Percentiles rank a stretch among this genome's conserved stretches.
Conservation (phyloP, 306 rosid genomes). For the Citrullus amarus region DNA sequence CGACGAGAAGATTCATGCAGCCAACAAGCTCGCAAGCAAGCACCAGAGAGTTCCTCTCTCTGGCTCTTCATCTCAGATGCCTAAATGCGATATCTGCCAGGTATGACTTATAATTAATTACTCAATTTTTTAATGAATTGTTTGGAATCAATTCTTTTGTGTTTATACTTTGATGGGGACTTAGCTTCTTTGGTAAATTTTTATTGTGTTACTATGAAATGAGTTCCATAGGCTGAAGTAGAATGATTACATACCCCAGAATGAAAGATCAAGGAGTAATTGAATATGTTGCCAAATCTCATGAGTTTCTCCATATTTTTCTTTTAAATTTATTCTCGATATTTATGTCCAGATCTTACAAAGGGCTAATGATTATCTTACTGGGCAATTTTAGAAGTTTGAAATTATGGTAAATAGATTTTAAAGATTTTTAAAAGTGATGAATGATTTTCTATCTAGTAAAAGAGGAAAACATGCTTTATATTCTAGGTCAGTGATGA, state of each 20-base stretch:
- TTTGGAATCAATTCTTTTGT: background rate
- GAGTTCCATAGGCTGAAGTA: background rate
- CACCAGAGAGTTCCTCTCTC: slow-evolving; percentile 83
- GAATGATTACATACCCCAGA: background rate
- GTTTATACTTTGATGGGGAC: background rate
- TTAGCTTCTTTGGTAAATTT: background rate
- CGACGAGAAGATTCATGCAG: slow-evolving; percentile 86
- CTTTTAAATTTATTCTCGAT: background rate
- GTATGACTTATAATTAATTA: slow-evolving; percentile 13
- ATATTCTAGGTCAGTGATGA: background rate
- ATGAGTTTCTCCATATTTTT: background rate
- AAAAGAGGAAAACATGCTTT: background rate
- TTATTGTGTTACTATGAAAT: background rate
- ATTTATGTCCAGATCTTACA: background rate
- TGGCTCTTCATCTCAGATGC: slow-evolving; percentile 58
- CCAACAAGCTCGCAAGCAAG: slow-evolving; percentile 84
- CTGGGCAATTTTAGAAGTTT: background rate
- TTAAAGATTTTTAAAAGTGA: background rate
- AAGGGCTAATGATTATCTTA: background rate
- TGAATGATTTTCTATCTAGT: background rate
- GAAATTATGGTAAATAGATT: background rate
- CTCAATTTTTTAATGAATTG: background rate
- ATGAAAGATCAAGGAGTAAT: background rate
- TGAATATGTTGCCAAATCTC: background rate
- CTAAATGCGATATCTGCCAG: slow-evolving; percentile 94